A percentile compares a stretch with the other conserved stretches of the same genome.
Evolutionary conservation across 306 rosid species (phyloP).

Genomic region (Potentilla sterilis): DNA sequence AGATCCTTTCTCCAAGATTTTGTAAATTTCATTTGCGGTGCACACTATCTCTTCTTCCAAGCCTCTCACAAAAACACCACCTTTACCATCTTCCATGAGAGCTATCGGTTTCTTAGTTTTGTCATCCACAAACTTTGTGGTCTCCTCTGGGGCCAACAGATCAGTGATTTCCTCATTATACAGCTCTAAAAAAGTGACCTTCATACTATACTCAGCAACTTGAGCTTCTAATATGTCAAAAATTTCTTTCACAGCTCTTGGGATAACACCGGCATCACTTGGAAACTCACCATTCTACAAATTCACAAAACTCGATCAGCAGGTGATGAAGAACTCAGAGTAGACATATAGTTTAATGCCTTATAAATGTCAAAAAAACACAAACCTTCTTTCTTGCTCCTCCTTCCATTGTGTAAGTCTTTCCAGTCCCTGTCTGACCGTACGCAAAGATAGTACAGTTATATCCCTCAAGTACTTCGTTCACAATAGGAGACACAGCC

Average conservation of each 20-base stretch:
- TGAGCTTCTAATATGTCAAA: conserved; percentile 97
- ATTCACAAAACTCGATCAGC: conserved; percentile 24
- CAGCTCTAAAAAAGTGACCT: conserved; percentile 95
- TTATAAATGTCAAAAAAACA: neutral
- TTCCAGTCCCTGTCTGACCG: conserved; percentile 99
- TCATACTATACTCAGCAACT: conserved; percentile 94
- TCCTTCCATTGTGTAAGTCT: conserved; percentile 99
- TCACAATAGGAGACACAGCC: conserved; percentile 89
- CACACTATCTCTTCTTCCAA: conserved; percentile 99
- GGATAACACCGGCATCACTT: conserved; percentile 96
- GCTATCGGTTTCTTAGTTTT: conserved; percentile 96
- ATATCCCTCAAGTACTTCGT: conserved; percentile 98
- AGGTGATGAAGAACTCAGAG: neutral
- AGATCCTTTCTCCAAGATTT: conserved; percentile 96
- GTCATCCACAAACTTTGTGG: conserved; percentile 76
- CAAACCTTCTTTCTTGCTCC: conserved; percentile 94
- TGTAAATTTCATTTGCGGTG: conserved; percentile 95
- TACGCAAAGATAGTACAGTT: conserved; percentile 97
- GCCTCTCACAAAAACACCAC: conserved; percentile 97
- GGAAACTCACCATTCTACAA: conserved; percentile 96
- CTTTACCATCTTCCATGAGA: conserved; percentile 99
- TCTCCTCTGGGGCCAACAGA: conserved; percentile 92
- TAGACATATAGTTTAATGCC: neutral
- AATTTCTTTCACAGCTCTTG: conserved; percentile 92
- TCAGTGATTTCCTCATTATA: conserved; percentile 95